Conservation (phyloP, 1,284 basidiomycete genomes). For the Puccinia horiana region DNA sequence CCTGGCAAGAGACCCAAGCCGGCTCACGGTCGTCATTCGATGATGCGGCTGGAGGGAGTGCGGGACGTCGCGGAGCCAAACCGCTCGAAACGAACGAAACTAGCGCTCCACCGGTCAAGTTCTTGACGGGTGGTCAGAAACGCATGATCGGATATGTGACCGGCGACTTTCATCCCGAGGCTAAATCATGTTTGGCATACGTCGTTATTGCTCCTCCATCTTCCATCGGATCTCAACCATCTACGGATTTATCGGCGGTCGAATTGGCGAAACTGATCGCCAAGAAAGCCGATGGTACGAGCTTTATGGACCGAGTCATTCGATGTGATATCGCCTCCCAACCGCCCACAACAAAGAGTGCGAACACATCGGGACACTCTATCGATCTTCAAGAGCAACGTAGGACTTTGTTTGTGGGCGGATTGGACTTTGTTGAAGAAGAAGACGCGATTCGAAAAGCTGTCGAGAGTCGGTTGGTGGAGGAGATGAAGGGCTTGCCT, state of each 20-base stretch:
- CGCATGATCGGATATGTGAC: constrained; percentile 44
- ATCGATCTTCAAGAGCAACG: constrained; percentile 28
- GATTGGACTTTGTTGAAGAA: constrained; percentile 42
- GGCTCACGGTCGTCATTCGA: constrained; percentile 8
- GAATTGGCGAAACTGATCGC: constrained; percentile 35
- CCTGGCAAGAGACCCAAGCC: constrained; percentile 27
- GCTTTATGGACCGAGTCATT: constrained; percentile 40
- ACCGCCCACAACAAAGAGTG: neutral
- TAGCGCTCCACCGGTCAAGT: neutral
- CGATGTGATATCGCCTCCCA: constrained; percentile 41
- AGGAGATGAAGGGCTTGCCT: constrained; percentile 26
- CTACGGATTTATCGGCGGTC: neutral
- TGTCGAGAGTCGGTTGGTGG: constrained; percentile 25
- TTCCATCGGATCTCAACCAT: constrained; percentile 6
- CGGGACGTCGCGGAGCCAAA: constrained; percentile 40
- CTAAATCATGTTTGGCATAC: constrained; percentile 40
- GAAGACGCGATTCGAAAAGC: constrained; percentile 43
- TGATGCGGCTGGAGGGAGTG: constrained; percentile 25
- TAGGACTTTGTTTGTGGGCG: constrained; percentile 43
- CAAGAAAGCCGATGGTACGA: constrained; percentile 34
- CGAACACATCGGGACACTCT: neutral
- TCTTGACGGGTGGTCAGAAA: constrained; percentile 36
- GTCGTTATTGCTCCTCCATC: constrained; percentile 35
- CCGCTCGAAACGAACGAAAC: neutral
- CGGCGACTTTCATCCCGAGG: constrained; percentile 40